A percentile compares a stretch with the other conserved stretches of the same genome.
Evolutionary conservation across 805 yeast genomes (phyloP).

Genomic region (Candida lessepsii): DNA sequence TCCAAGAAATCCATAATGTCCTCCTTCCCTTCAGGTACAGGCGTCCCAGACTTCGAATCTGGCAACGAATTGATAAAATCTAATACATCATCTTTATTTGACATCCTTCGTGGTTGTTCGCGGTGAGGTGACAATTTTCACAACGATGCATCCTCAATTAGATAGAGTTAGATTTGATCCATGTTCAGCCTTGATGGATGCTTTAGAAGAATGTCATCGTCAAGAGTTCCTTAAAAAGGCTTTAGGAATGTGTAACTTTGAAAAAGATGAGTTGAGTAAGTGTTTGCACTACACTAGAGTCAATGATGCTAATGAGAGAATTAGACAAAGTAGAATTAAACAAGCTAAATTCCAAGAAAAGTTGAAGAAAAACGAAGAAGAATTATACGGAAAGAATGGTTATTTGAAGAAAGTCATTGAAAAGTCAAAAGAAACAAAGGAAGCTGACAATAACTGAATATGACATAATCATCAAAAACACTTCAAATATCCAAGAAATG

Average conservation of each 20-base stretch:
- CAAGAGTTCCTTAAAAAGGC: constrained; percentile 65
- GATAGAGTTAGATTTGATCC: constrained; percentile 45
- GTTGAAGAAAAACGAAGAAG: constrained; percentile 68
- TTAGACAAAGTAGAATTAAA: constrained; percentile 52
- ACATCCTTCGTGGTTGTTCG: constrained; percentile 6
- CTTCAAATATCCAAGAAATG: too few relatives aligned
- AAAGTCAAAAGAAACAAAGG: constrained; percentile 20
- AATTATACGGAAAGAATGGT: constrained; percentile 73
- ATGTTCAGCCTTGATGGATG: constrained; percentile 80
- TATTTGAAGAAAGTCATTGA: constrained; percentile 66
- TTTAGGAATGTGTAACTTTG: constrained; percentile 80
- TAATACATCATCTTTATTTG: constrained; percentile 58
- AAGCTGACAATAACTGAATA: too few relatives aligned
- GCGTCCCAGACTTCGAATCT: constrained; percentile 44
- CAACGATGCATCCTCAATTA: constrained; percentile 44
- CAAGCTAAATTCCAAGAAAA: constrained; percentile 53
- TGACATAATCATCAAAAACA: too few relatives aligned
- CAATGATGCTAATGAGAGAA: constrained; percentile 57
- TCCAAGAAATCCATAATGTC: constrained; percentile 59
- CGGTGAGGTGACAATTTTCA: constrained; percentile 3
- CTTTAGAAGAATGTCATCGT: constrained; percentile 85
- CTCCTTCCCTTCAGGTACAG: constrained; percentile 41
- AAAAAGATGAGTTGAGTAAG: constrained; percentile 71
- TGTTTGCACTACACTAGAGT: constrained; percentile 81
- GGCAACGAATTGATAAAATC: constrained; percentile 81